Evolutionary conservation across 2,329 filamentous ascomycete species (phyloP).

Genomic region (Rutstroemia sp.): DNA sequence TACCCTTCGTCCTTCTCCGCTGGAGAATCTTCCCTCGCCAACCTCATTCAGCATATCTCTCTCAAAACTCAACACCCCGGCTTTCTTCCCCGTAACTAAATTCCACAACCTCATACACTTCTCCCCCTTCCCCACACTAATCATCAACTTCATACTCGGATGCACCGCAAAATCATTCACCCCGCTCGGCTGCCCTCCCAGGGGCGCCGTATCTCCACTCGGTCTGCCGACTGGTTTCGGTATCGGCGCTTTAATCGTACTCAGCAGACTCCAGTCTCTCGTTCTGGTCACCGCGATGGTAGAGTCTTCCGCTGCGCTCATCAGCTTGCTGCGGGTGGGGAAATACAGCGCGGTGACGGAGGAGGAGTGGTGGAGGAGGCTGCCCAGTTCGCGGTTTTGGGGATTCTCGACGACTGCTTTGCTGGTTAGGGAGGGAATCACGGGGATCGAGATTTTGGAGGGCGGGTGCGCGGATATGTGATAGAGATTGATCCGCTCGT

Average conservation of each 20-base stretch:
- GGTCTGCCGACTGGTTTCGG: constrained; percentile 74
- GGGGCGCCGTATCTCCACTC: constrained; percentile 80
- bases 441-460: constrained; percentile 46
- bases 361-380: constrained; percentile 77
- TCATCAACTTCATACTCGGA: constrained; percentile 93
- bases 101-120: constrained; percentile 94
- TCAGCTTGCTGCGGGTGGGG: constrained; percentile 76
- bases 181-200: constrained; percentile 74
- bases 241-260: constrained; percentile 80
- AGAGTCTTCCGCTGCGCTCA: constrained; percentile 85
- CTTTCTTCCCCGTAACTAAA: constrained; percentile 90
- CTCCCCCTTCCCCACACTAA: constrained; percentile 85
- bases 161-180: constrained; percentile 95
- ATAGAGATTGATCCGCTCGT: constrained; percentile 94
- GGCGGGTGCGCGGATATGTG: constrained; percentile 68
- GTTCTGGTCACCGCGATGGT: constrained; percentile 82
- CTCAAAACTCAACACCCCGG: constrained; percentile 81
- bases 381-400: constrained; percentile 81
- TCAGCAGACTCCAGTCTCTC: constrained; percentile 82
- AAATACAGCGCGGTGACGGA: constrained; percentile 75
- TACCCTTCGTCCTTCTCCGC: constrained; percentile 76
- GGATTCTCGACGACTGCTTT: constrained; percentile 76
- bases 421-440: constrained; percentile 60
- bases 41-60: constrained; percentile 64
- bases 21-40: constrained; percentile 68